A percentile compares a stretch with the other conserved stretches of the same genome.
Evolutionary conservation across 192 early-diverging fungal species (phyloP).

Genomic region (Spinellus fusiger): DNA sequence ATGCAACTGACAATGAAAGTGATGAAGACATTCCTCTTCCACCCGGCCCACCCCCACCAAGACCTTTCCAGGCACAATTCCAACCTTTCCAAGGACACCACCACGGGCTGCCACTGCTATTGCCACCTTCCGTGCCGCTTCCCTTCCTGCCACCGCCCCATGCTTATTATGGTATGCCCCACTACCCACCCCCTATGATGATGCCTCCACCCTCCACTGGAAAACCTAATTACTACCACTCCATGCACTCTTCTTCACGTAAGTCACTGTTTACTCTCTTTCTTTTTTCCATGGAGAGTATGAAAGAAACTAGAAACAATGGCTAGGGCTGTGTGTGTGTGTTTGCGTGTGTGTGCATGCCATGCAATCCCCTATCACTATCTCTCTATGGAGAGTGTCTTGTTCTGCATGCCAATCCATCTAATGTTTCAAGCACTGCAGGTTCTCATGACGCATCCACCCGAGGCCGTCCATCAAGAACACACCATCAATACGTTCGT

Average conservation of each 20-base stretch:
- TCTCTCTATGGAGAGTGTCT: too few species aligned
- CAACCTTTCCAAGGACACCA: slow-evolving; percentile 5
- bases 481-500: background rate
- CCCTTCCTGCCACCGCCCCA: too few species aligned
- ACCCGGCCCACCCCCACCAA: slow-evolving; percentile 36
- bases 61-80: slow-evolving; percentile 29
- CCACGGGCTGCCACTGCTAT: too few species aligned
- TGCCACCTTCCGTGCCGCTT: too few species aligned
- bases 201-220: background rate
- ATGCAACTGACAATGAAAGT: slow-evolving; percentile 9
- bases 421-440: too few species aligned
- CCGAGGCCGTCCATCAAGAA: background rate
- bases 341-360: too few species aligned
- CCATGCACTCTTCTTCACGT: background rate
- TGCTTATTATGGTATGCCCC: too few species aligned
- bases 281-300: too few species aligned
- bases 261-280: background rate
- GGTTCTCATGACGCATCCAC: background rate
- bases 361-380: too few species aligned
- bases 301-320: too few species aligned
- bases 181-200: background rate
- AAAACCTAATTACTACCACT: background rate
- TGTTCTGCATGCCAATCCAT: too few species aligned
- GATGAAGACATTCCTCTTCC: slow-evolving; percentile 27
- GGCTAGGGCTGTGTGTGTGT: too few species aligned